Evolutionary conservation across 1,139 yeast genomes (phyloP).

Genomic region (Scheffersomyces illinoinensis): DNA sequence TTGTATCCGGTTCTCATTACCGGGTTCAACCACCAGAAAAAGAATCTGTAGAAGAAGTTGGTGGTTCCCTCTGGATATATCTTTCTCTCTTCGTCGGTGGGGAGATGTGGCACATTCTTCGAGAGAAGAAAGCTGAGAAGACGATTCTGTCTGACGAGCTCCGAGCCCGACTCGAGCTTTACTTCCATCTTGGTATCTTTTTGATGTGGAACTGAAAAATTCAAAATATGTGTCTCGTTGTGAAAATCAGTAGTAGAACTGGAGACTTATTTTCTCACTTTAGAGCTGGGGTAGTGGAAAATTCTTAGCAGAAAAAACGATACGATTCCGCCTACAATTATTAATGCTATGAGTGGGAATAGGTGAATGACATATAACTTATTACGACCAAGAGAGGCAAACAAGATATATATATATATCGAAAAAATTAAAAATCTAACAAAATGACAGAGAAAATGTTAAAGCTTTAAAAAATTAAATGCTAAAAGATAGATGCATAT

Average conservation of each 20-base stretch:
- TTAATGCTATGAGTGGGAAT: background rate
- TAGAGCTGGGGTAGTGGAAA: background rate
- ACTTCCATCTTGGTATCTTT: background rate
- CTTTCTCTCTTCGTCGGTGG: slow-evolving; percentile 39
- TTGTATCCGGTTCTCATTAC: slow-evolving; percentile 51
- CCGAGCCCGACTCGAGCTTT: background rate
- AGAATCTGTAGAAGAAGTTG: slow-evolving; percentile 38
- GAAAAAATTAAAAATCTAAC: background rate
- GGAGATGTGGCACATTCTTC: slow-evolving; percentile 39
- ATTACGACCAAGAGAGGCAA: background rate
- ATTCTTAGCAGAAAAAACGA: background rate
- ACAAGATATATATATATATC: no score
- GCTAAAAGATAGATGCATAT: background rate
- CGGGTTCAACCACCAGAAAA: slow-evolving; percentile 55
- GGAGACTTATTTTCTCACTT: background rate
- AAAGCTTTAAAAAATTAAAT: no score
- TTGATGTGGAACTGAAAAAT: background rate
- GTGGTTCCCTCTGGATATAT: slow-evolving; percentile 34
- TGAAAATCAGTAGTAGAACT: background rate
- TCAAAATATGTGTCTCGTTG: background rate
- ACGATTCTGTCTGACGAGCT: slow-evolving; percentile 25
- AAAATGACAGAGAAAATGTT: background rate
- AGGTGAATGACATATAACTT: background rate
- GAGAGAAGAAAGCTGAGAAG: slow-evolving; percentile 31
- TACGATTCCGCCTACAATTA: background rate